phyloP scores from a whole-genome alignment of 1,284 basidiomycete genomes.

The Nidula niveotomentosa region DNA sequence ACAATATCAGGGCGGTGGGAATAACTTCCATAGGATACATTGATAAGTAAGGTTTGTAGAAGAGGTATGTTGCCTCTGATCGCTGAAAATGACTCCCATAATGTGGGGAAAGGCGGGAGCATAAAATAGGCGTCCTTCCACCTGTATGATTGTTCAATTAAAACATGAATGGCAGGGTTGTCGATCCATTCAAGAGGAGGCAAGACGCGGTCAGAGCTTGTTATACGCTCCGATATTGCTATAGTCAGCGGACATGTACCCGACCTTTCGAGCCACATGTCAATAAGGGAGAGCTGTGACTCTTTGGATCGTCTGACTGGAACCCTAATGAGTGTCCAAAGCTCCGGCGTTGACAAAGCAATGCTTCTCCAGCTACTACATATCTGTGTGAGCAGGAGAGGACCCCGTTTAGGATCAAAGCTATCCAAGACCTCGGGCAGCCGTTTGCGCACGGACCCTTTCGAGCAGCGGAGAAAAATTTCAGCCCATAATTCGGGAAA shows the following conservation, averaged over 20 bases:
- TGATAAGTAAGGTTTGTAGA: slow-evolving; percentile 5
- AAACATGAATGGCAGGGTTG: slow-evolving; percentile 1
- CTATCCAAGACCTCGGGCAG: slow-evolving; percentile 9
- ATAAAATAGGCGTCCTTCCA: slow-evolving; percentile 10
- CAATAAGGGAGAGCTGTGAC: slow-evolving; percentile 7
- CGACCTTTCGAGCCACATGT: slow-evolving; percentile 9
- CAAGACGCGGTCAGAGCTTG: slow-evolving; percentile 1
- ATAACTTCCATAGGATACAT: slow-evolving; percentile 4
- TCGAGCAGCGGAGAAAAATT: slow-evolving; percentile 10
- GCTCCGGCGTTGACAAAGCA: slow-evolving; percentile 11
- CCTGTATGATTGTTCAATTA: slow-evolving; percentile 7
- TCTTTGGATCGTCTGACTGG: slow-evolving; percentile 1
- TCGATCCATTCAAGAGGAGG: slow-evolving; percentile 8
- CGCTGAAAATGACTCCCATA: slow-evolving; percentile 6
- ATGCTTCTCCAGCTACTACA: slow-evolving; percentile 13
- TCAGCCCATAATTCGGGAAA: slow-evolving; percentile 12
- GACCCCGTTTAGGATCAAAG: slow-evolving; percentile 12
- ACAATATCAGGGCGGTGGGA: neutral
- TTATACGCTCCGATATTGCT: slow-evolving; percentile 6
- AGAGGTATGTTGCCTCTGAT: slow-evolving; percentile 8
- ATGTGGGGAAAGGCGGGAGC: slow-evolving; percentile 6
- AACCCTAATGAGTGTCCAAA: slow-evolving; percentile 12
- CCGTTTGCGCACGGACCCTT: slow-evolving; percentile 8
- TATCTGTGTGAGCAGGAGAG: slow-evolving; percentile 12
- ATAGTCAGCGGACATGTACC: slow-evolving; percentile 8